Conservation (phyloP, 768 basidiomycete species). For the Tricholoma flavovirens region DNA sequence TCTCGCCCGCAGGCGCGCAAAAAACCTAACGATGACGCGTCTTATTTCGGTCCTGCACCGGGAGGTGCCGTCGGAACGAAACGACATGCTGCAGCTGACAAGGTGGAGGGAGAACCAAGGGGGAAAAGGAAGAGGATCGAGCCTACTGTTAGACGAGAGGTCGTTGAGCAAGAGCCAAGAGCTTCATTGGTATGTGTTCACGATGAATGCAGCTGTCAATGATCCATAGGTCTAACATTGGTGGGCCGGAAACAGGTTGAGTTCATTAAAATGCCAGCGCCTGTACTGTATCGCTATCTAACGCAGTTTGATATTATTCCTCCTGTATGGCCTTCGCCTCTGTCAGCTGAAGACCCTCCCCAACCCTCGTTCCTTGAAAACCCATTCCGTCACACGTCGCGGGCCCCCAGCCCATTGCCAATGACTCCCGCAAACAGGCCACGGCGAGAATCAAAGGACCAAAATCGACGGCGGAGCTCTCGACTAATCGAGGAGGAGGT, state of each 20-base stretch:
- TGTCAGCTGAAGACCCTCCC: conserved; percentile 62
- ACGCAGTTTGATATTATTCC: conserved; percentile 70
- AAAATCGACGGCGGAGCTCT: conserved; percentile 61
- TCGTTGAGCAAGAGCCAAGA: conserved; percentile 33
- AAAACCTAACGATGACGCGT: conserved; percentile 62
- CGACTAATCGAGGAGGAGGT: conserved; percentile 65
- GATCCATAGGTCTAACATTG: neutral
- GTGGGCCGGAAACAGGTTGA: conserved; percentile 48
- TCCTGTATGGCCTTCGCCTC: conserved; percentile 62
- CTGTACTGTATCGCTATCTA: conserved; percentile 67
- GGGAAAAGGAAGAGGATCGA: conserved; percentile 71
- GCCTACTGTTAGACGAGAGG: conserved; percentile 28
- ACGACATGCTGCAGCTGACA: conserved; percentile 63
- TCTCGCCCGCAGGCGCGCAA: conserved; percentile 60
- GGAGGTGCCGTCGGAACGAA: conserved; percentile 45
- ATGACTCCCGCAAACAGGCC: conserved; percentile 66
- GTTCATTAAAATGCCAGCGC: conserved; percentile 62
- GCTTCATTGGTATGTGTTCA: conserved; percentile 35
- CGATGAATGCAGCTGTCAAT: neutral
- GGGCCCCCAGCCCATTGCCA: conserved; percentile 46
- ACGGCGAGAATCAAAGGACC: conserved; percentile 61
- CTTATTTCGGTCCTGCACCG: conserved; percentile 57
- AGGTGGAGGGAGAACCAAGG: conserved; percentile 68
- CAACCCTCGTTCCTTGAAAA: conserved; percentile 57
- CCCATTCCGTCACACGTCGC: conserved; percentile 37